These are phyloP conservation scores for Saccharomycopsis sp. DNA, from an alignment of 805 yeast genomes.

Conservation along the genomic window DNA sequence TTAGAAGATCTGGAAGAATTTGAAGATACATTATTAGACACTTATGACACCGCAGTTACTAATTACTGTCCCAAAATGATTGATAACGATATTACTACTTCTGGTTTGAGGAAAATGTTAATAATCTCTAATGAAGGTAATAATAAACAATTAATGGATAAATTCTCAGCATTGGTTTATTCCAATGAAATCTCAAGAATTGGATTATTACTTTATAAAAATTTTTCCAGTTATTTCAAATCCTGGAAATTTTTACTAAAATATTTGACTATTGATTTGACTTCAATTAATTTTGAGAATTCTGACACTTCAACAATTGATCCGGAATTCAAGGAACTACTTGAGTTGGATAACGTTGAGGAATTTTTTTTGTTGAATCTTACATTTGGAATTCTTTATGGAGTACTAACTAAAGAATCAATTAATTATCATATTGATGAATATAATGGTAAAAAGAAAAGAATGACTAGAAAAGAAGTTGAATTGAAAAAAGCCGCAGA, in stretches of 20 bases:
- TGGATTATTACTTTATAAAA: constrained; percentile 14
- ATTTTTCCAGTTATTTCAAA: constrained; percentile 8
- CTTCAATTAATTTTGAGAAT: constrained; percentile 1
- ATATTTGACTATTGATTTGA: constrained; percentile 10
- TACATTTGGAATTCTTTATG: constrained; percentile 28
- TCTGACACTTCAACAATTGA: constrained; percentile 16
- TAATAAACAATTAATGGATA: too few species aligned
- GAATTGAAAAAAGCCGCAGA: constrained; percentile 19
- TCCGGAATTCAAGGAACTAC: constrained; percentile 23
- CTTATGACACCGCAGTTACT: not conserved
- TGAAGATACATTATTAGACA: not conserved
- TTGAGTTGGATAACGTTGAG: constrained; percentile 23
- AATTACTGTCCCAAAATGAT: not conserved
- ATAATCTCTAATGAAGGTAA: not conserved
- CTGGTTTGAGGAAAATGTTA: constrained; percentile 3
- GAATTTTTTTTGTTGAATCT: constrained; percentile 27
- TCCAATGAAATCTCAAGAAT: constrained; percentile 14
- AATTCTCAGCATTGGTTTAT: not conserved
- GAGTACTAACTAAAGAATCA: constrained; percentile 17
- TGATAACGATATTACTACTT: not conserved
- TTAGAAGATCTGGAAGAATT: not conserved
- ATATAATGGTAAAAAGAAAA: constrained; percentile 1
- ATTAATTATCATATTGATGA: constrained; percentile 13
- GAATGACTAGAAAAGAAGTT: constrained; percentile 6
- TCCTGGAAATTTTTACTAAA: constrained; percentile 15